These are phyloP conservation scores for Pseudonitzschia pungens DNA, from an alignment of 108 stramenopile genomes.

Conservation along the genomic window DNA sequence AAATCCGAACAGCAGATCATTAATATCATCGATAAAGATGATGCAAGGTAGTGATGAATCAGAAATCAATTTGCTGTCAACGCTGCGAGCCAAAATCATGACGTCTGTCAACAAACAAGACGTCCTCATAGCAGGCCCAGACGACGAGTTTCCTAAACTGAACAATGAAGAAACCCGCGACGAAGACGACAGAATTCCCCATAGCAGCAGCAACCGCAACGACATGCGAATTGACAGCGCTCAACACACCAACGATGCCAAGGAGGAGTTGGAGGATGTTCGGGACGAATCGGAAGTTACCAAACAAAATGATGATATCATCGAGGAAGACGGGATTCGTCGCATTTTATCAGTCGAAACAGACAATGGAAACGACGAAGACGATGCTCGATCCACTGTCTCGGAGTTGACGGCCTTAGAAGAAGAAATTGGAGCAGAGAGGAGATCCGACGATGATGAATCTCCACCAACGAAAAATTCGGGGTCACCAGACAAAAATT, in stretches of 20 bases:
- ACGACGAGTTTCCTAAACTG: not conserved
- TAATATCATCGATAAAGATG: not conserved
- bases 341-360: not conserved
- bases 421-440: not conserved
- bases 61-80: not conserved
- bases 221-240: not conserved
- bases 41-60: not conserved
- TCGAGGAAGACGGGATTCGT: not conserved
- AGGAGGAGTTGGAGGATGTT: not conserved
- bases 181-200: not conserved
- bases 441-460: not conserved
- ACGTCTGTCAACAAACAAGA: not conserved
- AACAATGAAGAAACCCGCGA: not conserved
- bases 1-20: too few species aligned
- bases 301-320: not conserved
- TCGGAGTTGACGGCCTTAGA: not conserved
- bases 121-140: not conserved
- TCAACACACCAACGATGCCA: not conserved
- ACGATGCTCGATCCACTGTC: not conserved
- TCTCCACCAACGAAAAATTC: not conserved
- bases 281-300: not conserved
- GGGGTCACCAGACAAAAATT: not conserved
- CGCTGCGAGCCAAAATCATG: not conserved
- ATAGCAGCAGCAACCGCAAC: too few species aligned
- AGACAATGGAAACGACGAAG: not conserved